These are phyloP conservation scores for Nyssa sinensis DNA, from an alignment of 148 eudicot genomes.

Conservation along the genomic window DNA sequence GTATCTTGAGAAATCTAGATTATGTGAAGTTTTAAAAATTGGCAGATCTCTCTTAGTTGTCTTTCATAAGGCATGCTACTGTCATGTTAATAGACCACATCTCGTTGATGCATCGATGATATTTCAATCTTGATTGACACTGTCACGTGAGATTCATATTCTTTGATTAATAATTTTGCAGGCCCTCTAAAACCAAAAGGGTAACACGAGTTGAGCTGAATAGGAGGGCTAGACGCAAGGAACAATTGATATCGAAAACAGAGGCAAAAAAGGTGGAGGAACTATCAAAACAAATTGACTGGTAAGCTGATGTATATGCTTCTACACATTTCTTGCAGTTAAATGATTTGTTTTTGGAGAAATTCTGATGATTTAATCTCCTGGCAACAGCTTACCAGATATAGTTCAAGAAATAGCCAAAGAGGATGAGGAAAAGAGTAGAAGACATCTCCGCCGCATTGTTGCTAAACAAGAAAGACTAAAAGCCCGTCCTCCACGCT, in stretches of 20 bases:
- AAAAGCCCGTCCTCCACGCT: slow-evolving; percentile 73
- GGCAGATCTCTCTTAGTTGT: too few relatives aligned
- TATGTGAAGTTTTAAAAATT: neutral
- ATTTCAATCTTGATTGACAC: neutral
- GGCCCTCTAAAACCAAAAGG: slow-evolving; percentile 52
- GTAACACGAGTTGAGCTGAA: slow-evolving; percentile 72
- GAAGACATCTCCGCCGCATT: slow-evolving; percentile 59
- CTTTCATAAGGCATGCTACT: neutral
- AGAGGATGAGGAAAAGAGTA: slow-evolving; percentile 84
- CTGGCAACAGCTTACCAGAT: slow-evolving; percentile 59
- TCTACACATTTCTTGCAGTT: neutral
- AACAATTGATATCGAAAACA: slow-evolving; percentile 50
- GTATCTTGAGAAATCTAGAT: neutral
- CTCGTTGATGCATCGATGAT: neutral
- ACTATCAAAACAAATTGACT: slow-evolving; percentile 80
- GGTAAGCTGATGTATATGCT: slow-evolving; percentile 29
- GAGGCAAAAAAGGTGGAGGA: slow-evolving; percentile 51
- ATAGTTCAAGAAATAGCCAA: slow-evolving; percentile 73
- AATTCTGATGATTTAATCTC: slow-evolving; percentile 10
- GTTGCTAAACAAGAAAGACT: slow-evolving; percentile 74
- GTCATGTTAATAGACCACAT: neutral
- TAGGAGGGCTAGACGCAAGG: slow-evolving; percentile 67
- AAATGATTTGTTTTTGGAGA: neutral
- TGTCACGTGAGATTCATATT: neutral
- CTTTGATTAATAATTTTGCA: slow-evolving; percentile 24